Conservation (phyloP, 2,329 filamentous ascomycete genomes). For the Penicillium sp. region DNA sequence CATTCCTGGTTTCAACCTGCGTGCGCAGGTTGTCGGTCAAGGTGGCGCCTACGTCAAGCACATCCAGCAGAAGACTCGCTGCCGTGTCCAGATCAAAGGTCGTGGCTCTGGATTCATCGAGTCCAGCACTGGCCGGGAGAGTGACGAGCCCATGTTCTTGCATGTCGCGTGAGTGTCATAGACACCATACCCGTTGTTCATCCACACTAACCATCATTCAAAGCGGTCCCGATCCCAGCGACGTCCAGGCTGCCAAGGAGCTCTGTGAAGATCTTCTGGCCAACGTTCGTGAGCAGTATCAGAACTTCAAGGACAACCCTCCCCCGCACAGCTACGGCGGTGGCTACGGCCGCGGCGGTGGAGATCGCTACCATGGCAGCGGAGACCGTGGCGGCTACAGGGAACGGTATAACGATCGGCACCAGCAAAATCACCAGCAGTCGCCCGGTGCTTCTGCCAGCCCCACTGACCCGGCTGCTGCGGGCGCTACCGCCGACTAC, state of each 20-base stretch:
- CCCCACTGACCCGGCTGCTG: slow-evolving; percentile 47
- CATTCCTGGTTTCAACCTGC: slow-evolving; percentile 90
- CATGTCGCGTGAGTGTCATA: slow-evolving; percentile 73
- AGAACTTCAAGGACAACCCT: slow-evolving; percentile 83
- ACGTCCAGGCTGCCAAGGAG: slow-evolving; percentile 84
- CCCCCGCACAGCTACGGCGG: slow-evolving; percentile 65
- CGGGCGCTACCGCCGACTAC: slow-evolving; percentile 60
- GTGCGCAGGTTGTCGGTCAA: slow-evolving; percentile 92
- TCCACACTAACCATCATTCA: slow-evolving; percentile 9
- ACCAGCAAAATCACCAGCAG: slow-evolving; percentile 43
- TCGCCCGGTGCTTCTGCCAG: slow-evolving; percentile 48
- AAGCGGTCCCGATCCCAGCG: slow-evolving; percentile 81
- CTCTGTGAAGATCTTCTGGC: slow-evolving; percentile 84
- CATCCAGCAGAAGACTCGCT: slow-evolving; percentile 92
- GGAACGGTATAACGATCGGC: slow-evolving; percentile 38
- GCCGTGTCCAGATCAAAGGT: slow-evolving; percentile 97
- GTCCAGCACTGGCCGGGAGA: slow-evolving; percentile 81
- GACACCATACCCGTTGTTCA: not conserved
- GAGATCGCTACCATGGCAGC: slow-evolving; percentile 37
- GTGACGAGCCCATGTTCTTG: slow-evolving; percentile 94
- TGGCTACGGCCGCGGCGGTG: slow-evolving; percentile 45
- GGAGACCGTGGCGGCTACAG: slow-evolving; percentile 33
- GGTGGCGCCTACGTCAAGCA: slow-evolving; percentile 97
- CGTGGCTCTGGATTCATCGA: slow-evolving; percentile 94
- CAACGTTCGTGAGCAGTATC: slow-evolving; percentile 87